A percentile compares a stretch with the other conserved stretches of the same genome.
phyloP scores from a whole-genome alignment of 768 basidiomycete genomes.

The Hericium alpestre region DNA sequence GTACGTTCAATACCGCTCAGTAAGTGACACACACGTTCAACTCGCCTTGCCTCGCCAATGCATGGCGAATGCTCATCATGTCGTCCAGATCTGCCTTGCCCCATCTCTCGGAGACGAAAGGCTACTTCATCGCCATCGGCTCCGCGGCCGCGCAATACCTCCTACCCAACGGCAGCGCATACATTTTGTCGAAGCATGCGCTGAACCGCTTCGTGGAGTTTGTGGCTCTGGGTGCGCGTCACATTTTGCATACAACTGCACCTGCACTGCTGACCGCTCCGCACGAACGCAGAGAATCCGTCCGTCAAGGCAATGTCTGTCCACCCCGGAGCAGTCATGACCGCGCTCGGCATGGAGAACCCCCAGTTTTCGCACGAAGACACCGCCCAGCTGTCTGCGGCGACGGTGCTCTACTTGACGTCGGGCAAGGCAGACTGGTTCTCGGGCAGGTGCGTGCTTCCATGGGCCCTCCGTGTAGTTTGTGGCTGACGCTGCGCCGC shows the following conservation, averaged over 20 bases:
- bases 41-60: neutral
- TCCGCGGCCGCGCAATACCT: neutral
- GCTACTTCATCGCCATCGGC: neutral
- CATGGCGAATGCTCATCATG: neutral
- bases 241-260: no score
- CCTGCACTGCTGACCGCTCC: no score
- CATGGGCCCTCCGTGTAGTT: neutral
- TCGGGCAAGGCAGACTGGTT: slow-evolving; percentile 15
- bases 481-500: neutral
- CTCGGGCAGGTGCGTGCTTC: slow-evolving; percentile 10
- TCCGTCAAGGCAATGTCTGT: slow-evolving; percentile 2
- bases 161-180: neutral
- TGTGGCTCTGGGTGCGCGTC: slow-evolving; percentile 1
- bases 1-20: slow-evolving; percentile 16
- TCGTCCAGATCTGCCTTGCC: neutral
- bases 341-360: neutral
- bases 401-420: slow-evolving; percentile 13
- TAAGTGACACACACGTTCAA: neutral
- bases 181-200: slow-evolving; percentile 1
- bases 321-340: slow-evolving; percentile 1
- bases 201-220: slow-evolving; percentile 5
- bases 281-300: slow-evolving; percentile 1
- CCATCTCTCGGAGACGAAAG: neutral
- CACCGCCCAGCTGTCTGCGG: slow-evolving; percentile 13
- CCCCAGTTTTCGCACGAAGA: slow-evolving; percentile 1